These are phyloP conservation scores for Lyophyllum shimeji DNA, from an alignment of 768 basidiomycete species.

Conservation along the genomic window DNA sequence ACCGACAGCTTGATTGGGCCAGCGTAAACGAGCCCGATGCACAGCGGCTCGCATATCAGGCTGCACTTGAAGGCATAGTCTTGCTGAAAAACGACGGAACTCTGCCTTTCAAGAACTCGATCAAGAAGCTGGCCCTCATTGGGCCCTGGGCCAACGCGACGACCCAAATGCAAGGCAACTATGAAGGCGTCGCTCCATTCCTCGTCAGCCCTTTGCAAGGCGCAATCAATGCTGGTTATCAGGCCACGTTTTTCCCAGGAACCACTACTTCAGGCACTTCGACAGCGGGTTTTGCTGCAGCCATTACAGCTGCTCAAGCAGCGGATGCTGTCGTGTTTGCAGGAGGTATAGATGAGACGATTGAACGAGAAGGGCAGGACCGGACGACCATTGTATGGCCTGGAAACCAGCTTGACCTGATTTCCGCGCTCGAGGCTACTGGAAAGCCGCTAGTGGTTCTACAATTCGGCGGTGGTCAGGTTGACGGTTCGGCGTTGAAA, in stretches of 20 bases:
- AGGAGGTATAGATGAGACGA: constrained; percentile 51
- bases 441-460: constrained; percentile 53
- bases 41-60: constrained; percentile 47
- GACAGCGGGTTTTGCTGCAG: constrained; percentile 48
- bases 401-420: constrained; percentile 51
- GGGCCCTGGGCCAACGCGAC: constrained; percentile 63
- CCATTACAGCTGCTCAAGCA: constrained; percentile 44
- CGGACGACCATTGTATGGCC: constrained; percentile 53
- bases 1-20: constrained; percentile 46
- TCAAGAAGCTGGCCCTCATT: constrained; percentile 54
- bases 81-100: constrained; percentile 65
- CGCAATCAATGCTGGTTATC: constrained; percentile 45
- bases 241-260: constrained; percentile 41
- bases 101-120: constrained; percentile 46
- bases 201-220: constrained; percentile 53
- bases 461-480: constrained; percentile 59
- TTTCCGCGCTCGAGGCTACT: constrained; percentile 41
- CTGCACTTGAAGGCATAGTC: constrained; percentile 54
- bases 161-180: constrained; percentile 57
- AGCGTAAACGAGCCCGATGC: constrained; percentile 48
- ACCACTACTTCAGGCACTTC: constrained; percentile 38
- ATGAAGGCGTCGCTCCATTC: constrained; percentile 53
- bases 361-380: constrained; percentile 50
- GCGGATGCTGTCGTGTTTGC: constrained; percentile 53
- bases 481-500: constrained; percentile 49